Percentiles rank a stretch among this genome's conserved stretches.
phyloP scores from a whole-genome alignment of 257 asterid species.

The Rhazya stricta region DNA sequence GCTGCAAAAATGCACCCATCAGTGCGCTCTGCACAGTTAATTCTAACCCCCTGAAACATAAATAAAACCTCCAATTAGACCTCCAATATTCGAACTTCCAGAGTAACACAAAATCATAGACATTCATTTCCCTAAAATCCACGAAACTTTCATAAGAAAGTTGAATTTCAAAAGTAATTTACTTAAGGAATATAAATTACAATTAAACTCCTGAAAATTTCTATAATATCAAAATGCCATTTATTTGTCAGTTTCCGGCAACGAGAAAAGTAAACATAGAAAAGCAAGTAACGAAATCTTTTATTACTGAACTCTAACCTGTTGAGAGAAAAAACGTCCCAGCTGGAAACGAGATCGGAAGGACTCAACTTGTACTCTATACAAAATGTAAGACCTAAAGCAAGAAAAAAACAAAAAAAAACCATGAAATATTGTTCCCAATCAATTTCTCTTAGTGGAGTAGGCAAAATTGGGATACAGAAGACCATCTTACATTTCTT shows the following conservation, averaged over 20 bases:
- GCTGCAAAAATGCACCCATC: slow-evolving; percentile 82
- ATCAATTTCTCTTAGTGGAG: not conserved
- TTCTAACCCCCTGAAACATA: slow-evolving; percentile 59
- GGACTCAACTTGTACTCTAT: slow-evolving; percentile 80
- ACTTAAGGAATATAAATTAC: not conserved
- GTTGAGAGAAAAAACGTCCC: slow-evolving; percentile 82
- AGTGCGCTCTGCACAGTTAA: slow-evolving; percentile 60
- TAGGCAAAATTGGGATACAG: slow-evolving; percentile 1
- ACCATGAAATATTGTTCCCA: slow-evolving; percentile 1
- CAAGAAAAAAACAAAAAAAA: slow-evolving; percentile 11
- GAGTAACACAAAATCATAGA: not conserved
- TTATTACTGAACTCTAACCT: slow-evolving; percentile 36
- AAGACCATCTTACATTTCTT: slow-evolving; percentile 49
- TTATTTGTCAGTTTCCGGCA: not conserved
- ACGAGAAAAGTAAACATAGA: not conserved
- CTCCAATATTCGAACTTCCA: not conserved
- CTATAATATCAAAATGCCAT: not conserved
- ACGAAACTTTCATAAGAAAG: not conserved
- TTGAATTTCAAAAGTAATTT: not conserved
- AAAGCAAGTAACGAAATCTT: not conserved
- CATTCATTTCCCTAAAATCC: not conserved
- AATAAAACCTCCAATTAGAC: not conserved
- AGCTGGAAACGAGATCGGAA: slow-evolving; percentile 81
- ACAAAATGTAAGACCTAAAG: slow-evolving; percentile 67
- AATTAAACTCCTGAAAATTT: not conserved